Base-by-base conservation (phyloP, 768 basidiomycete species). In the Rubroboletus satanas region DNA sequence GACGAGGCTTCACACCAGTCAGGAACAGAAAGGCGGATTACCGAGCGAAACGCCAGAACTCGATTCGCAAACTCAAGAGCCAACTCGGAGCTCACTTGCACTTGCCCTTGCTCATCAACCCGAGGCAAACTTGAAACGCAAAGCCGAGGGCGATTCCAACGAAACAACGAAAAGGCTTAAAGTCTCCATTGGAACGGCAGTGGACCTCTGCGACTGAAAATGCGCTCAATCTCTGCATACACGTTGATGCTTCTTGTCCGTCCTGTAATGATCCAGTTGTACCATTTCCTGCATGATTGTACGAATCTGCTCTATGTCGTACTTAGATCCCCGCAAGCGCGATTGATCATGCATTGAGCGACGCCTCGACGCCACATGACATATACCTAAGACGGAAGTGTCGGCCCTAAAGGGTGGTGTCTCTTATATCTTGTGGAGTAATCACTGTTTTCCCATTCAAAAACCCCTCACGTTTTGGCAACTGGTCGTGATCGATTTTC, bases 141-240 rank as follows among this genome's bases (percentile, higher is more conserved):
- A 71, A 51, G 66, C 66, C 32, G 47, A 46, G 33, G 53, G 32
- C 41, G 54, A 64, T 51, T 41, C 47, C 42, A 44, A 50, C 56
- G 61, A 52, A 39, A 56, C 45, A 18, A 59, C 39, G 44, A 90
- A 89, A 75, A 88, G 80, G 64, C 62, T 83, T 56, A 92, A 90
- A 72, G 80, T 90, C 46, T 92, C 88, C 15, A 71, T 91, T 38
- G 81, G 82, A 38, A 68, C 76, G 53, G 83, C 79, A 46, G 80
- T 92, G 58, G 87, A 90, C 71, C 80, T 91, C 5, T 88, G 86
- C 32, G 88, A 91, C 69, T 91, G 71, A 70, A 44, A 38, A 21
- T 38, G 43, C 37, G 42, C 35, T n/a, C 41, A 12, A 42, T 21
- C 26, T 38, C 41, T 53, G 41, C 23, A 23, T 32, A 18, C 35